A percentile compares a stretch with the other conserved stretches of the same genome.
Conservation (phyloP, 495 filamentous ascomycete genomes). For the Trichoderma erinaceum region DNA sequence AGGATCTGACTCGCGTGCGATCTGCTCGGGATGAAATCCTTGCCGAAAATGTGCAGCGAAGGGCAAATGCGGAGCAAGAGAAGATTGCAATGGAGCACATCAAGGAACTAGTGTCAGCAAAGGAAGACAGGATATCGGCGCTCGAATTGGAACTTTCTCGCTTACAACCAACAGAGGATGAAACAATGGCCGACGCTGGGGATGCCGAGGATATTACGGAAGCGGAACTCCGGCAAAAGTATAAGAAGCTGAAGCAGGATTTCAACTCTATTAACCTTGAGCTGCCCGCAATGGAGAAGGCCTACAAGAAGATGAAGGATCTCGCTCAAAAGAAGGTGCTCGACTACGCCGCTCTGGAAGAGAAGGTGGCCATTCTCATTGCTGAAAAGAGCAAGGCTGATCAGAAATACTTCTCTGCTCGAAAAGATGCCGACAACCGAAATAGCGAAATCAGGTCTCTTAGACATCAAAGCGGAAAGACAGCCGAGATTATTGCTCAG, state of each 20-base stretch:
- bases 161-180: slow-evolving; percentile 46
- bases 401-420: slow-evolving; percentile 92
- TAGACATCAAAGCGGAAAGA: slow-evolving; percentile 75
- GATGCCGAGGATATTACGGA: slow-evolving; percentile 48
- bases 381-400: slow-evolving; percentile 95
- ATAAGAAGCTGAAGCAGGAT: slow-evolving; percentile 65
- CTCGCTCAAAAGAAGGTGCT: slow-evolving; percentile 80
- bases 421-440: slow-evolving; percentile 84
- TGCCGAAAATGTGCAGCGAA: slow-evolving; percentile 75
- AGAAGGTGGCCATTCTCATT: slow-evolving; percentile 62
- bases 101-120: slow-evolving; percentile 70
- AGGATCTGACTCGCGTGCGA: slow-evolving; percentile 78
- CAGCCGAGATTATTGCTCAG: slow-evolving; percentile 85
- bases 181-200: slow-evolving; percentile 36
- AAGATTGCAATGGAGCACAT: slow-evolving; percentile 58
- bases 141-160: slow-evolving; percentile 77
- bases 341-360: slow-evolving; percentile 68
- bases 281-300: slow-evolving; percentile 74
- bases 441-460: slow-evolving; percentile 70
- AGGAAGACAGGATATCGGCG: slow-evolving; percentile 66
- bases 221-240: slow-evolving; percentile 68
- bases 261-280: slow-evolving; percentile 81
- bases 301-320: slow-evolving; percentile 77
- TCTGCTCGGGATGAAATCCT: slow-evolving; percentile 74
- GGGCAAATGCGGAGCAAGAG: slow-evolving; percentile 70